These are phyloP conservation scores for Saturnispora sekii DNA, from an alignment of 805 yeast genomes.

Conservation along the genomic window DNA sequence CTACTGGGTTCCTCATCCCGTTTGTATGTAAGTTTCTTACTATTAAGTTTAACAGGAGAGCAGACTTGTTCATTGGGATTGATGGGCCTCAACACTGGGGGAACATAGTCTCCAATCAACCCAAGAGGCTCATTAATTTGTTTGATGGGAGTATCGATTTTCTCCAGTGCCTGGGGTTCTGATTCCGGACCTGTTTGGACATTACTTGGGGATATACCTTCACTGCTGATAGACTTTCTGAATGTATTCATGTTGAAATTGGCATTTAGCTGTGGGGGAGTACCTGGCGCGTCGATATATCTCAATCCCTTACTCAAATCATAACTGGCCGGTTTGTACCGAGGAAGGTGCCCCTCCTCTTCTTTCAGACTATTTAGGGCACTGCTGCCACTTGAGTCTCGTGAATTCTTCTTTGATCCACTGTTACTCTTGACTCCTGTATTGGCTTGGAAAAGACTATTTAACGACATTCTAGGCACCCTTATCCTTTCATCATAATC, in stretches of 20 bases:
- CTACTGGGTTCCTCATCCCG: conserved; percentile 36
- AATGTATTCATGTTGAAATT: conserved; percentile 1
- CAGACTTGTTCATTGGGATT: conserved; percentile 3
- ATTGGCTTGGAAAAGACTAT: background rate
- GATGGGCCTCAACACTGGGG: conserved; percentile 42
- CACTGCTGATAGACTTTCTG: conserved; percentile 1
- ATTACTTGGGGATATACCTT: background rate
- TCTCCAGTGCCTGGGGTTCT: too few relatives aligned
- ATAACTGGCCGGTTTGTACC: conserved; percentile 38
- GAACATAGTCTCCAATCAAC: conserved; percentile 35
- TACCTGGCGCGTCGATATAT: conserved; percentile 15
- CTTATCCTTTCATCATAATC: conserved; percentile 46
- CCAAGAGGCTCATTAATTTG: conserved; percentile 40
- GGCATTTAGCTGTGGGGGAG: conserved; percentile 1
- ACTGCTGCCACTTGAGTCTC: background rate
- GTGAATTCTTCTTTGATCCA: background rate
- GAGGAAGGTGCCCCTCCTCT: conserved; percentile 4
- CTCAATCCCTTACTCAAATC: conserved; percentile 34
- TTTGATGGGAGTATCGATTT: conserved; percentile 12
- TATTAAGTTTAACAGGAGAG: background rate
- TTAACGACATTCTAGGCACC: conserved; percentile 39
- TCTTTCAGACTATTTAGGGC: conserved; percentile 13
- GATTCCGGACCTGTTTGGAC: too few relatives aligned
- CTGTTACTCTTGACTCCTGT: background rate
- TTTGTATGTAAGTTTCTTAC: background rate